These are phyloP conservation scores for Trametes gibbosa DNA, from an alignment of 768 basidiomycete genomes.

Conservation along the genomic window DNA sequence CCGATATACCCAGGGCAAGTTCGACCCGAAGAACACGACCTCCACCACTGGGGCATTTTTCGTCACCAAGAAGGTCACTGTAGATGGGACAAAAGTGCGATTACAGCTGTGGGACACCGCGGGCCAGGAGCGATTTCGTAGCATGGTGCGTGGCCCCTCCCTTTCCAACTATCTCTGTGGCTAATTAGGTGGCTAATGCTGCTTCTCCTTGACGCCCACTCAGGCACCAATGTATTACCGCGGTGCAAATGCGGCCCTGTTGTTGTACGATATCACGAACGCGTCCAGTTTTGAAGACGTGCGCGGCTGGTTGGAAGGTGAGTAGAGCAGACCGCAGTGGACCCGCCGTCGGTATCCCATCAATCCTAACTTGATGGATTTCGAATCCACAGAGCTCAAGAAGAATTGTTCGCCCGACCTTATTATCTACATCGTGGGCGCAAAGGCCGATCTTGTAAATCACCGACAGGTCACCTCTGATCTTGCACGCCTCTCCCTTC, in stretches of 20 bases:
- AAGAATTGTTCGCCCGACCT: conserved; percentile 86
- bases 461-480: conserved; percentile 78
- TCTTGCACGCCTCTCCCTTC: conserved; percentile 77
- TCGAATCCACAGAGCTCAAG: conserved; percentile 63
- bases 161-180: conserved; percentile 1
- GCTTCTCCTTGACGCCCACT: conserved; percentile 9
- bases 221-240: conserved; percentile 97
- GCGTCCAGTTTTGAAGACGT: conserved; percentile 86
- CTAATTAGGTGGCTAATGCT: conserved; percentile 1
- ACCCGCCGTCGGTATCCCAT: neutral
- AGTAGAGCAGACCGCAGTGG: conserved; percentile 19
- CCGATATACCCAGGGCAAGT: conserved; percentile 88
- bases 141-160: conserved; percentile 54
- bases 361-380: neutral
- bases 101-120: conserved; percentile 93
- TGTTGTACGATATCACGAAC: conserved; percentile 95
- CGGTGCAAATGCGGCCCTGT: conserved; percentile 90
- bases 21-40: conserved; percentile 83
- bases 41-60: conserved; percentile 93
- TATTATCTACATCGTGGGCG: conserved; percentile 93
- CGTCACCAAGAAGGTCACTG: conserved; percentile 86
- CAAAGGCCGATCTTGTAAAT: conserved; percentile 79
- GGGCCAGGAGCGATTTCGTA: conserved; percentile 89
- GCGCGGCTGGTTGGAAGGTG: conserved; percentile 88
- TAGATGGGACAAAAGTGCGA: conserved; percentile 83